phyloP scores from a whole-genome alignment of 2,329 filamentous ascomycete genomes.

The Fusarium anthophilum region DNA sequence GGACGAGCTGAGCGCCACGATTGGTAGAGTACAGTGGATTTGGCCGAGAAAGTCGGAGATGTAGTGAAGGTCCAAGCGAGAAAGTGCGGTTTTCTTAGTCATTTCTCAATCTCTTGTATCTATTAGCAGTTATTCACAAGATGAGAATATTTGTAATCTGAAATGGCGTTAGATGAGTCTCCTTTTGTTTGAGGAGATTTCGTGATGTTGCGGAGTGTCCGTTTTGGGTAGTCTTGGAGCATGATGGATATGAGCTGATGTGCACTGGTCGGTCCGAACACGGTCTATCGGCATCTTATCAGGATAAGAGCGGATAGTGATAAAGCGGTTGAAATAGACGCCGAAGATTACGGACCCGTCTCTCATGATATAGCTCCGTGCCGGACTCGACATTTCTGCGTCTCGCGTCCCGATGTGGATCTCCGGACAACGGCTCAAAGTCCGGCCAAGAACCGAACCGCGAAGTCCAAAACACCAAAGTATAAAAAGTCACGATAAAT shows the following conservation, averaged over 20 bases:
- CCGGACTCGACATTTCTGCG: background rate
- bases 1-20: slow-evolving; percentile 26
- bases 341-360: background rate
- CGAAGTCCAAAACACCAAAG: background rate
- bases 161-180: background rate
- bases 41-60: slow-evolving; percentile 32
- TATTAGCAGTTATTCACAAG: background rate
- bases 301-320: background rate
- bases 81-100: slow-evolving; percentile 19
- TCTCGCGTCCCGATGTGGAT: slow-evolving; percentile 4
- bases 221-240: background rate
- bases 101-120: background rate
- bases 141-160: background rate
- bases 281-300: background rate
- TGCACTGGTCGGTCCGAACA: background rate
- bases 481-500: background rate
- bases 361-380: background rate
- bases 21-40: slow-evolving; percentile 32
- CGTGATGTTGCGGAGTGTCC: slow-evolving; percentile 6
- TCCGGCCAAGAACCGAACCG: background rate
- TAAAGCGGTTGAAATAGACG: background rate
- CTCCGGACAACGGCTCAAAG: slow-evolving; percentile 7
- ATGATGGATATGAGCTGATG: background rate
- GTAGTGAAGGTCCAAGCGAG: slow-evolving; percentile 35
- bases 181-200: background rate